Conservation (phyloP, 2,329 filamentous ascomycete genomes). For the Colletotrichum gloeosporioides region DNA sequence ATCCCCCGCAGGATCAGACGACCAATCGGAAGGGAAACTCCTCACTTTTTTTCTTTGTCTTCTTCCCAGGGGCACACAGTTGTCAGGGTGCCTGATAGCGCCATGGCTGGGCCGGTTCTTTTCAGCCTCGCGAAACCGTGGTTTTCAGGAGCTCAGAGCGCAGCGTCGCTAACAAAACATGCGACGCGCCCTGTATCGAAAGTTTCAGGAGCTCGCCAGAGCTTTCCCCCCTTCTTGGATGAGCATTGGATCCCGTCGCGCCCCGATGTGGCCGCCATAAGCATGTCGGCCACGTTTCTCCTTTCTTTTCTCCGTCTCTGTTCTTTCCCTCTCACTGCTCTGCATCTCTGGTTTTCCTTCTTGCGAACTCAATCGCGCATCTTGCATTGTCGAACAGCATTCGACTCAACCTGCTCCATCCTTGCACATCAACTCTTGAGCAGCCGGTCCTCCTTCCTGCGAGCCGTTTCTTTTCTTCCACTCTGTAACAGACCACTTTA, state of each 20-base stretch:
- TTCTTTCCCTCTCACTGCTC: neutral
- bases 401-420: conserved; percentile 6
- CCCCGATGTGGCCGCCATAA: neutral
- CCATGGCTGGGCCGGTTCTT: neutral
- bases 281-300: neutral
- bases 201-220: conserved; percentile 18
- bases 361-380: neutral
- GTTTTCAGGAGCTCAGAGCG: conserved; percentile 4
- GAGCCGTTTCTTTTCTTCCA: neutral
- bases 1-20: neutral
- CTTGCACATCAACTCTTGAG: neutral
- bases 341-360: neutral
- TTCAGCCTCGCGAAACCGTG: conserved; percentile 8
- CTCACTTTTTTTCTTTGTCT: neutral
- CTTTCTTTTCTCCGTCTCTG: neutral
- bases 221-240: neutral
- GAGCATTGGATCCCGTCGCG: neutral
- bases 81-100: neutral
- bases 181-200: conserved; percentile 34
- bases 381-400: neutral
- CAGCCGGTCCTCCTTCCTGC: neutral
- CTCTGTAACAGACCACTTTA: neutral
- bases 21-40: neutral
- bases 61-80: neutral
- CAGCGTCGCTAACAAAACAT: conserved; percentile 21